Evolutionary conservation across 2,329 filamentous ascomycete genomes (phyloP), one percentile per base, ranked within the genome.

Genomic region (Alternaria alternata): DNA sequence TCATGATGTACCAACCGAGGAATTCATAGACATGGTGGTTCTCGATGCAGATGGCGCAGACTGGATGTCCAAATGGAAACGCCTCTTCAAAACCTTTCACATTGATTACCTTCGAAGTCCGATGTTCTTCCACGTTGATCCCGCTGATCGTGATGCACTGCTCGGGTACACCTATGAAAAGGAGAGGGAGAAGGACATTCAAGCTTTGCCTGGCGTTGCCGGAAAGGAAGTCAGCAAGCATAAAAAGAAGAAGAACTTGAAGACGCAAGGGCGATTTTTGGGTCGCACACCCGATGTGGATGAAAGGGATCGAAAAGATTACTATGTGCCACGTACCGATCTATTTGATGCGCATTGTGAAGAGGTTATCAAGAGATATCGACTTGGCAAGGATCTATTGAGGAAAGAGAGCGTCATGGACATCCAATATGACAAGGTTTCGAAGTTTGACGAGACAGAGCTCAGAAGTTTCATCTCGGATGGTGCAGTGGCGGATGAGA

Each of bases 121-220:
- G 0, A 91, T 94, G 89, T 91, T 94, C 70, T 94, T 93, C 80
- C 91, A 95, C 71, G 83, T 92, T 14, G 91, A 94, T 70, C 91
- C 91, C 0, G 82, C 86, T 1, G 91, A 94, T 75, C 83, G 91
- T 2, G 91, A 94, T 78, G 89, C 89, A 0, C 79, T 94, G 68
- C 79, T 94, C 22, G 89, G 88, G 1, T 91, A 89, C 76, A 85
- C 90, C 0, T 88, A 91, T 68, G 83, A 86, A 57, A 81, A 85
- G 18, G 84, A 84, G 0, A 79, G 88, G n/a, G 84, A 88, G 59
- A 77, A 79, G 6, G 90, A 94, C 69, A 77, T 93, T 8, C 81
- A 86, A 47, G 90, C 94, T 77, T 89, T 94, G 48, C 81, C 84
- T 0, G 89, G 89, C 3, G 93, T 91, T 63, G 91, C 93, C 0